Percentiles rank a stretch among this genome's conserved stretches.
Evolutionary conservation across 805 yeast species (phyloP).

Genomic region (Kazachstania viticola): DNA sequence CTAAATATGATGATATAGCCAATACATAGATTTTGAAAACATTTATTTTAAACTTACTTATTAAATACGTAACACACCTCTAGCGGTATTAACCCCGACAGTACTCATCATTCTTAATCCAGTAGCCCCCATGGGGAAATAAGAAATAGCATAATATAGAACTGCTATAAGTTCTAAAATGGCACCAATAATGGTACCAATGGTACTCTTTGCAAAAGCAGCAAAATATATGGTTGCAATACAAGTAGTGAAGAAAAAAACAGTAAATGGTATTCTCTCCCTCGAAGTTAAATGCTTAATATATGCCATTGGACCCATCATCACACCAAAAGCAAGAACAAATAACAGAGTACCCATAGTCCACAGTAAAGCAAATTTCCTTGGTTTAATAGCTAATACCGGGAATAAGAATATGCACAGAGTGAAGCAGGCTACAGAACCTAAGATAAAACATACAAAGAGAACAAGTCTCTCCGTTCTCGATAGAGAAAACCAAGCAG

Average conservation of each 20-base stretch:
- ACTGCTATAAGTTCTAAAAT: constrained; percentile 74
- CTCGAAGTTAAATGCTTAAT: constrained; percentile 59
- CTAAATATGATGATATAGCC: too few relatives aligned
- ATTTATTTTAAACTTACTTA: too few relatives aligned
- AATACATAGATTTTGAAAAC: too few relatives aligned
- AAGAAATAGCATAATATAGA: constrained; percentile 80
- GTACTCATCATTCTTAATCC: constrained; percentile 48
- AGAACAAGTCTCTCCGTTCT: constrained; percentile 72
- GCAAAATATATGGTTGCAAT: constrained; percentile 69
- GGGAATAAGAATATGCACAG: constrained; percentile 80
- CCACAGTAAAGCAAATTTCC: constrained; percentile 87
- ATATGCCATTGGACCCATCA: constrained; percentile 88
- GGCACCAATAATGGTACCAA: constrained; percentile 67
- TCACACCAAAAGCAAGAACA: constrained; percentile 76
- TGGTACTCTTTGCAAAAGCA: constrained; percentile 51
- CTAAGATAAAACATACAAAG: constrained; percentile 64
- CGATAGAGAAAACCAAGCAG: constrained; percentile 63
- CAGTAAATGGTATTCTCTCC: constrained; percentile 69
- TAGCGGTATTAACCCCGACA: constrained; percentile 47
- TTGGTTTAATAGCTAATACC: constrained; percentile 75
- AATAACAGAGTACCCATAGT: constrained; percentile 81
- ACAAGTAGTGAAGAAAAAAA: constrained; percentile 72
- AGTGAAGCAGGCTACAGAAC: constrained; percentile 70
- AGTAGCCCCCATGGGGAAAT: constrained; percentile 91
- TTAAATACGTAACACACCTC: constrained; percentile 25